Percentiles rank a stretch among this genome's conserved stretches.
Evolutionary conservation across 1,139 yeast species (phyloP).

Genomic region (Eremothecium coryli): DNA sequence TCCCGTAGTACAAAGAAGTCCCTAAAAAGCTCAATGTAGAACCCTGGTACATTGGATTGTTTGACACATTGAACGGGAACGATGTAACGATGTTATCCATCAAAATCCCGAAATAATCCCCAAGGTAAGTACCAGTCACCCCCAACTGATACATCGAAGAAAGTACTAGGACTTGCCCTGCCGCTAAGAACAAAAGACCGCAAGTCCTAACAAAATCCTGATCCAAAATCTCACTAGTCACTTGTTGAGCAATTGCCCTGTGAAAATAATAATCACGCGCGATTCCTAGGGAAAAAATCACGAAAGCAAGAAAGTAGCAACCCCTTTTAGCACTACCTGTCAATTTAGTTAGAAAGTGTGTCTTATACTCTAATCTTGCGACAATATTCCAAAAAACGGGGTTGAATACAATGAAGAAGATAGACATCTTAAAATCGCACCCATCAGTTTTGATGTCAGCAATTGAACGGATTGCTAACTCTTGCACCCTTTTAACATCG

Average conservation of each 20-base stretch:
- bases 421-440: conserved; percentile 30
- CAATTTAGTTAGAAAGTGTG: conserved; percentile 63
- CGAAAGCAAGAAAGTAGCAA: conserved; percentile 71
- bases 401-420: conserved; percentile 68
- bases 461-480: conserved; percentile 2
- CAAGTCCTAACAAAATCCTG: conserved; percentile 35
- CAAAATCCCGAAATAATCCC: conserved; percentile 93
- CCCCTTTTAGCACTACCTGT: conserved; percentile 64
- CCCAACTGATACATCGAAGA: conserved; percentile 92
- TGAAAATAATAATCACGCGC: conserved; percentile 72
- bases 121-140: conserved; percentile 90
- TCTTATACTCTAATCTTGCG: conserved; percentile 76
- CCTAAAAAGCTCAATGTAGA: conserved; percentile 84
- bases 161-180: conserved; percentile 73
- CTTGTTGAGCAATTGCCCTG: conserved; percentile 53
- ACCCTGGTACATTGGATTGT: conserved; percentile 96
- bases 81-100: conserved; percentile 87
- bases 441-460: conserved; percentile 13
- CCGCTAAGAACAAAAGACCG: conserved; percentile 43
- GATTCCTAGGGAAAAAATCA: conserved; percentile 79
- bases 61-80: conserved; percentile 83
- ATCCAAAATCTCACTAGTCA: conserved; percentile 37
- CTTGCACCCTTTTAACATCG: not conserved
- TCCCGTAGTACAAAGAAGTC: conserved; percentile 78
- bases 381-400: conserved; percentile 93